phyloP scores from a whole-genome alignment of 805 yeast genomes.

The Cyberlindnera euphorbiiphila region DNA sequence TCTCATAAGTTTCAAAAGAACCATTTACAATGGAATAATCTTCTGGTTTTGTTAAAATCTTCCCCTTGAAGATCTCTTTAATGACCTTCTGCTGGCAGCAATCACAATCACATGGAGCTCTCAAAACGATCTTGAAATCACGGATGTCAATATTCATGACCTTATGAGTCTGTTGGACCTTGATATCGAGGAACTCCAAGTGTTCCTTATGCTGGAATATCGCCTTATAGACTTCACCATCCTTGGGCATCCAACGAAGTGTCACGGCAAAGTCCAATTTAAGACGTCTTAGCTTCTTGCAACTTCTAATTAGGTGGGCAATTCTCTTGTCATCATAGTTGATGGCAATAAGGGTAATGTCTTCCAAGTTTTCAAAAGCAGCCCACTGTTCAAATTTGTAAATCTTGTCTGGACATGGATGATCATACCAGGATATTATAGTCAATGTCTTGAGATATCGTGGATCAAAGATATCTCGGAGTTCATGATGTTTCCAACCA shows the following conservation, averaged over 20 bases:
- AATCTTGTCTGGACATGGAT: conserved; percentile 30
- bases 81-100: conserved; percentile 24
- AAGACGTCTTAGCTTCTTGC: conserved; percentile 31
- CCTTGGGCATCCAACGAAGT: conserved; percentile 30
- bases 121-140: conserved; percentile 12
- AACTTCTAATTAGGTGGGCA: conserved; percentile 31
- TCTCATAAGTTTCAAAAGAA: conserved; percentile 28
- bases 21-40: conserved; percentile 26
- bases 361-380: conserved; percentile 35
- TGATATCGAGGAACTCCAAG: conserved; percentile 37
- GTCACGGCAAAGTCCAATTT: conserved; percentile 38
- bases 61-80: conserved; percentile 31
- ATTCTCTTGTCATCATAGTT: conserved; percentile 29
- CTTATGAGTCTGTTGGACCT: conserved; percentile 24
- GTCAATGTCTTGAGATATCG: conserved; percentile 34
- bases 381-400: conserved; percentile 36
- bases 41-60: conserved; percentile 31
- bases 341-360: conserved; percentile 39
- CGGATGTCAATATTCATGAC: conserved; percentile 22
- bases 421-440: conserved; percentile 41
- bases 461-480: conserved; percentile 36
- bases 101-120: conserved; percentile 21
- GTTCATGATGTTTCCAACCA: conserved; percentile 21
- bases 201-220: conserved; percentile 32
- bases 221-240: conserved; percentile 32